Base-by-base conservation (phyloP, 2,329 filamentous ascomycete species). In the Thelonectria discophora region DNA sequence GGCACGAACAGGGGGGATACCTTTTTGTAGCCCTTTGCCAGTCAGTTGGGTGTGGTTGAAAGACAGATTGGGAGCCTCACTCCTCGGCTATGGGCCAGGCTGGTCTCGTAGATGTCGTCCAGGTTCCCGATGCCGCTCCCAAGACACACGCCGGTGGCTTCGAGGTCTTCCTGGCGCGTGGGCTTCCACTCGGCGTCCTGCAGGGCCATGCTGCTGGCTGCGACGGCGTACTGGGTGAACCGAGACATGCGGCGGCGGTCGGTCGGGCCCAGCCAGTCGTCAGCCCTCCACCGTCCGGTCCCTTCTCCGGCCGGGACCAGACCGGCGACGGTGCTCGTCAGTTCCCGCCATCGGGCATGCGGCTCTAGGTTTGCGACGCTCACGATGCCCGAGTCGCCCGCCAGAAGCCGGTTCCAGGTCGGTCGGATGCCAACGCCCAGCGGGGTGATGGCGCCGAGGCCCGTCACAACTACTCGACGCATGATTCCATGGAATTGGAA, bases 121-220 rank as follows among this genome's bases (percentile, higher is more conserved):
- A 99, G 84, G 72, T 95, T 97, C 15, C 95, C 95, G 70, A 99
- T 97, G 2, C 95, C 95, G 67, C 94, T 98, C 2, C 95, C 95
- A 42, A 99, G 83, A 72, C 94, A 97, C 1, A 99, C 91, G 1
- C 95, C 95, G 0, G 94, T 97, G 56, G 84, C 84, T 72, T 97
- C 91, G 21, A 85, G 83, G 59, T 94, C 86, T 21, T 88, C 83
- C 17, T 83, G 80, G 5, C 74, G 77, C 5, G 79, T 80, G 0
- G 90, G 88, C 50, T 84, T 81, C 92, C 94, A 97, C 2, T 84
- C 87, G 1, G 94, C 90, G 80, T 98, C 93, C 27, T 86, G 78
- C 53, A 99, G 81, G 0, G 95, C 95, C 84, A 98, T 95, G 52
- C 92, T 86, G 0, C 92, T 86, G 3, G 94, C 93, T 12, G 91